Evolutionary conservation across 495 filamentous ascomycete genomes (phyloP), one percentile per base, ranked within the genome.

Genomic region (Daldinia caldariorum): DNA sequence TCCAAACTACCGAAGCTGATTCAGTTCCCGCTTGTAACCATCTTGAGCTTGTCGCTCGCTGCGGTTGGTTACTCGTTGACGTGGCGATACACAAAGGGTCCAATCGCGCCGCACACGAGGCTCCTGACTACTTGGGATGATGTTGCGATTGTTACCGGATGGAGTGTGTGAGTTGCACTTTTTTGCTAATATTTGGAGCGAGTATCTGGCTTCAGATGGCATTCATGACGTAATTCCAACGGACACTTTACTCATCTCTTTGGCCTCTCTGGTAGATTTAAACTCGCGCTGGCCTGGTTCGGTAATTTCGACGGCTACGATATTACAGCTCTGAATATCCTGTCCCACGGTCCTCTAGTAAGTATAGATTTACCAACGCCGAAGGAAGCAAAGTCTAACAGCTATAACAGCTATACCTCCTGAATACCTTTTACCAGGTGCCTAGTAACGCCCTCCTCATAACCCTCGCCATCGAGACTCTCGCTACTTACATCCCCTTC

Each of bases 241-340:
- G 69, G 20, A 47, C 43, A 47, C 18, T 45, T 37, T 77, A 34
- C 41, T 29, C 20, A 49, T 20, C 3, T 26, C 1, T 66, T 29
- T 66, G 14, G 32, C 51, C 66, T 47, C 47, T 65, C 60, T n/a
- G n/a, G 45, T 70, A 86, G 89, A 61, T 81, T 89, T 37, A 88
- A 91, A 76, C 82, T 97, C 53, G 89, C 83, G 22, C 68, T 92
- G 16, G 88, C 85, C 35, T 96, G 92, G 93, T 84, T 81, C 66
- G 80, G 88, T 38, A 83, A 87, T 53, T 92, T 87, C 74, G 92
- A 94, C 76, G 84, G 86, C 72, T 85, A 89, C 72, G 93, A 96
- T 81, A 79, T 92, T 62, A 85, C 85, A 32, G 82, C 87, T 18
- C 83, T 94, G 72, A 86, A 87, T 26, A 79, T 91, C 60, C 79